phyloP scores from a whole-genome alignment of 2,329 filamentous ascomycete genomes.

The Knoxdaviesia capensis region DNA sequence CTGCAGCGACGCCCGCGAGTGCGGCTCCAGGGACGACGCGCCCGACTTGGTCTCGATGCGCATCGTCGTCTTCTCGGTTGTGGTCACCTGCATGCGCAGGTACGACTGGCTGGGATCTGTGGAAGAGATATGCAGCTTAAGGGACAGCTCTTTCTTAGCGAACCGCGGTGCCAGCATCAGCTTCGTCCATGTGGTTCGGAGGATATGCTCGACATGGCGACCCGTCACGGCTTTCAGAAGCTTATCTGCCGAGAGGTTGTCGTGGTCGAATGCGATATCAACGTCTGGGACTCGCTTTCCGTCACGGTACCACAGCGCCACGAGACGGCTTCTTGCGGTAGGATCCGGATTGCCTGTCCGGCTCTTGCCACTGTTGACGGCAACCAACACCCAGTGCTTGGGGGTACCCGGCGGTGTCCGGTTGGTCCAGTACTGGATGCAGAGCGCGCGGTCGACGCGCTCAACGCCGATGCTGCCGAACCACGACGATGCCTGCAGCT shows the following conservation, averaged over 20 bases:
- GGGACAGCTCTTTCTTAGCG: constrained; percentile 32
- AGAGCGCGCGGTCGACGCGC: constrained; percentile 57
- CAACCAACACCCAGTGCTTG: constrained; percentile 85
- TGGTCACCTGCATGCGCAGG: constrained; percentile 44
- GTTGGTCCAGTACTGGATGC: constrained; percentile 78
- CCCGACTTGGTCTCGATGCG: constrained; percentile 64
- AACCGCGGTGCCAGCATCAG: constrained; percentile 42
- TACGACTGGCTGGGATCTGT: constrained; percentile 45
- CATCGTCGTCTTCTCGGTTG: constrained; percentile 15
- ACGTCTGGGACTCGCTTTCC: constrained; percentile 51
- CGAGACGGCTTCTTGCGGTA: constrained; percentile 32
- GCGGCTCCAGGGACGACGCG: constrained; percentile 49
- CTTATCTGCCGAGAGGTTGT: constrained; percentile 49
- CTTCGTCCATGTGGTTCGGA: constrained; percentile 43
- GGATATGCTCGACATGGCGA: constrained; percentile 50
- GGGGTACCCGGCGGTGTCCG: constrained; percentile 28
- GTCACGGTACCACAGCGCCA: constrained; percentile 67
- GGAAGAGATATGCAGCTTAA: constrained; percentile 36
- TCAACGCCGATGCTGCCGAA: constrained; percentile 60
- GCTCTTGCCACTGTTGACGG: constrained; percentile 47
- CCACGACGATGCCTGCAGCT: constrained; percentile 54
- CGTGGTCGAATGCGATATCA: constrained; percentile 46
- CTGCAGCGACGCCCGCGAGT: constrained; percentile 30
- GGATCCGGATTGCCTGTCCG: constrained; percentile 17
- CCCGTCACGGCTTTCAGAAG: constrained; percentile 59